Evolutionary conservation across 768 basidiomycete genomes (phyloP).

Genomic region (Lactarius pseudohatsudake): DNA sequence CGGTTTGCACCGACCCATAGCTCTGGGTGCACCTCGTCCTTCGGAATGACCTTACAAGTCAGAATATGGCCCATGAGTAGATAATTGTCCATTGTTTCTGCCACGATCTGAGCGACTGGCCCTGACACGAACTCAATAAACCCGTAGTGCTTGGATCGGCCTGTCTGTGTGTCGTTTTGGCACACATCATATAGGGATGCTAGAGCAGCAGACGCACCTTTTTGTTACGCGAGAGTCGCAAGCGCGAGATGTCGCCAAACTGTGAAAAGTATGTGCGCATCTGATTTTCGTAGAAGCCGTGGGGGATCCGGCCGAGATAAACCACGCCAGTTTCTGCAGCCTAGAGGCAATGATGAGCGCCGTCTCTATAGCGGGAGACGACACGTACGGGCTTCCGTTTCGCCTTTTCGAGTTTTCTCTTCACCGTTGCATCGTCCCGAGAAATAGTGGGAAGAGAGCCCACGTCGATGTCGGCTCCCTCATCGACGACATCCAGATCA

Average conservation of each 20-base stretch:
- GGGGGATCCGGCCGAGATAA: conserved; percentile 88
- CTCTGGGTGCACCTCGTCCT: conserved; percentile 87
- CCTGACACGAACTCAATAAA: conserved; percentile 93
- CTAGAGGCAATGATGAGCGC: conserved; percentile 35
- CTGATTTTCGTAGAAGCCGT: conserved; percentile 97
- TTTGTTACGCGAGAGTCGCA: conserved; percentile 92
- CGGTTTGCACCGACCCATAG: conserved; percentile 97
- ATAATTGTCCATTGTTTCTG: conserved; percentile 99
- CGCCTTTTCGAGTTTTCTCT: conserved; percentile 52
- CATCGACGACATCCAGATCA: conserved; percentile 57
- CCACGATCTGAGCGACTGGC: conserved; percentile 89
- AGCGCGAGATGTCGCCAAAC: conserved; percentile 85
- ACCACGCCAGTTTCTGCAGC: conserved; percentile 77
- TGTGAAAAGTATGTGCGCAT: conserved; percentile 92
- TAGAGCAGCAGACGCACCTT: conserved; percentile 49
- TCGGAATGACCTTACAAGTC: conserved; percentile 85
- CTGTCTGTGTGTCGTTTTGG: conserved; percentile 57
- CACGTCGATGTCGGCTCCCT: conserved; percentile 59
- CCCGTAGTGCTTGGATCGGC: conserved; percentile 93
- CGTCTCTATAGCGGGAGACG: background rate
- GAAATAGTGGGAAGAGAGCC: conserved; percentile 78
- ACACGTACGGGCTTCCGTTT: conserved; percentile 62
- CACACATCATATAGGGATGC: background rate
- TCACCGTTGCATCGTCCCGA: conserved; percentile 83
- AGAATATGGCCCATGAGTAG: conserved; percentile 93